Percentiles rank a stretch among this genome's conserved stretches.
Conservation (phyloP, 2,329 filamentous ascomycete species). For the Fusarium verrucosum region DNA sequence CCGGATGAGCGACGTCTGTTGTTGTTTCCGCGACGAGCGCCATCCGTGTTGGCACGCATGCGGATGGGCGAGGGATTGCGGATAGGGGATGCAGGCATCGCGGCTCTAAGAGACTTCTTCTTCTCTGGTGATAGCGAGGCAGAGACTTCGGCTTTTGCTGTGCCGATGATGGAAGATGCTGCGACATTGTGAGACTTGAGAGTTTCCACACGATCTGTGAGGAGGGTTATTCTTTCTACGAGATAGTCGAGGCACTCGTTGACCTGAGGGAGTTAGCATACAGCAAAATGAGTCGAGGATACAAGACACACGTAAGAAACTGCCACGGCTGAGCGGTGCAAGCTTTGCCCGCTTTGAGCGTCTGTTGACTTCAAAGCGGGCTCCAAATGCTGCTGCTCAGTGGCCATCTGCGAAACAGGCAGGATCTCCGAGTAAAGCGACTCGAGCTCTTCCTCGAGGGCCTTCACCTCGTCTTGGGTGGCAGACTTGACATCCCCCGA, state of each 20-base stretch:
- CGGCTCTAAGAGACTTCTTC: constrained; percentile 39
- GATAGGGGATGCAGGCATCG: constrained; percentile 49
- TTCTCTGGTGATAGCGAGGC: constrained; percentile 32
- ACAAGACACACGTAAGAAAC: constrained; percentile 59
- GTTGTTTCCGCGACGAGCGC: constrained; percentile 14
- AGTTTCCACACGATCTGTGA: constrained; percentile 55
- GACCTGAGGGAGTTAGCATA: constrained; percentile 53
- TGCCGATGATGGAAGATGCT: constrained; percentile 51
- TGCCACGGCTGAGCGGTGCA: constrained; percentile 58
- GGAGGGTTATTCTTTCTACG: constrained; percentile 55
- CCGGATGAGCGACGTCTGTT: constrained; percentile 51
- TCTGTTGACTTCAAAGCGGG: constrained; percentile 63
- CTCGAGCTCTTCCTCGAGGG: constrained; percentile 71
- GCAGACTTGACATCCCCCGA: constrained; percentile 43
- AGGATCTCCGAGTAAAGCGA: constrained; percentile 75
- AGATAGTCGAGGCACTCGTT: constrained; percentile 63
- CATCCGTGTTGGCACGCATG: constrained; percentile 44
- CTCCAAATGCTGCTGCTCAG: constrained; percentile 72
- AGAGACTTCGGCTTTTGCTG: constrained; percentile 57
- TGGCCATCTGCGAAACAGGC: constrained; percentile 75
- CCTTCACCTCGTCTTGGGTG: constrained; percentile 55
- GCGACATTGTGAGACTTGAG: constrained; percentile 58
- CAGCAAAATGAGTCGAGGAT: accelerated
- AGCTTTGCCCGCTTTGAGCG: constrained; percentile 54
- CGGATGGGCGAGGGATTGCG: constrained; percentile 51